These are phyloP conservation scores for Colletotrichum plurivorum DNA, from an alignment of 2,329 filamentous ascomycete genomes.

Conservation along the genomic window DNA sequence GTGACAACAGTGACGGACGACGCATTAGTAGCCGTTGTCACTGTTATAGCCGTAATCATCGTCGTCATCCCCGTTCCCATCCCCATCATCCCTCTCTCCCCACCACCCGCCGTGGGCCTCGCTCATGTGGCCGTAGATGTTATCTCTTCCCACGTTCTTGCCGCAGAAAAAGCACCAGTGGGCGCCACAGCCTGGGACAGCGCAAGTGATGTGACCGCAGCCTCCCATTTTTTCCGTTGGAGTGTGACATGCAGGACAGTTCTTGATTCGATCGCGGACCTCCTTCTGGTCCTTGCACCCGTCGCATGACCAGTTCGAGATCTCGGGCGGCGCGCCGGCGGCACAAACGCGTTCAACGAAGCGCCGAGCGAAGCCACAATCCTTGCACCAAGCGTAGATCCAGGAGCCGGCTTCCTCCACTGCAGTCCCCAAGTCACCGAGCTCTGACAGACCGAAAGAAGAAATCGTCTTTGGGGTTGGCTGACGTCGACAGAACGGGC, in stretches of 20 bases:
- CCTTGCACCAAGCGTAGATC: slow-evolving; percentile 64
- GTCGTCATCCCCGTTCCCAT: slow-evolving; percentile 25
- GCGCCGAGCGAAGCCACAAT: slow-evolving; percentile 57
- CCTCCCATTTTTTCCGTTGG: slow-evolving; percentile 54
- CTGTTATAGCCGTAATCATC: slow-evolving; percentile 4
- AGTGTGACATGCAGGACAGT: slow-evolving; percentile 55
- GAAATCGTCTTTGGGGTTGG: slow-evolving; percentile 55
- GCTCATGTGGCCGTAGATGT: slow-evolving; percentile 56
- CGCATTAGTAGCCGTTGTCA: too few relatives aligned
- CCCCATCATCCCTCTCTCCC: slow-evolving; percentile 40
- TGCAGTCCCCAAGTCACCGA: slow-evolving; percentile 55
- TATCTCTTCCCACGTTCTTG: slow-evolving; percentile 40
- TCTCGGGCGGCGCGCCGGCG: slow-evolving; percentile 53
- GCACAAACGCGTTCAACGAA: slow-evolving; percentile 61
- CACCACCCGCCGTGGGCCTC: slow-evolving; percentile 50
- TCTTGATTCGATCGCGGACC: slow-evolving; percentile 40
- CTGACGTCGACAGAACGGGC: slow-evolving; percentile 64
- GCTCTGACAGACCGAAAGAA: slow-evolving; percentile 53
- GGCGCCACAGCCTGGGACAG: slow-evolving; percentile 46
- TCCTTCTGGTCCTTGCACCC: slow-evolving; percentile 49
- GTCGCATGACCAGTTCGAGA: slow-evolving; percentile 58
- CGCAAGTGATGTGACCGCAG: slow-evolving; percentile 57
- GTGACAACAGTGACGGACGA: too few relatives aligned
- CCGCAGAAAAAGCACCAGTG: slow-evolving; percentile 61
- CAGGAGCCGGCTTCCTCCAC: slow-evolving; percentile 57